Evolutionary conservation across 1,284 basidiomycete genomes (phyloP), one percentile per base, ranked within the genome.

Genomic region (Ceratobasidium sp.): DNA sequence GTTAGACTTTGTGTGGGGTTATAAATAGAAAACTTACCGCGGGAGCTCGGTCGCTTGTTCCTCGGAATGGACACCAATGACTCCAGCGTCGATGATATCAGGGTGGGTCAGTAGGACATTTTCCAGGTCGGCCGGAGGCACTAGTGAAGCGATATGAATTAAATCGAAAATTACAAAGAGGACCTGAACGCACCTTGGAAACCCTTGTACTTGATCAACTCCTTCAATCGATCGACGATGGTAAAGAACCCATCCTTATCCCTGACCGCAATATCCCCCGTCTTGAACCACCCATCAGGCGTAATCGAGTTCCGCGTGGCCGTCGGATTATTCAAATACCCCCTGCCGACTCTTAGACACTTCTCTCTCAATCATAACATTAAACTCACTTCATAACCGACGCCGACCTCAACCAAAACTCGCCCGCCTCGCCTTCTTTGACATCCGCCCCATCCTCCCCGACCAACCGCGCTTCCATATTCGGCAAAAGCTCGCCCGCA

Each of bases 71-170:
- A 95, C 85, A 1, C 93, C 92, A 73, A 95, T 91, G 3, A 96
- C 93, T 7, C 90, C 94, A 0, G 88, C 87, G 81, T 96, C 94
- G 2, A 89, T 90, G 33, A 94, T 86, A 1, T 92, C 88, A 0
- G 92, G 90, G 81, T 96, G 93, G 4, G 88, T 88, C 18, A 96
- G 84, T 0, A 96, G 88, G 0, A 95, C 83, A 52, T 89, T 88
- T 82, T 96, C 94, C 1, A 96, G 87, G 81, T 96, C 94, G 0
- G 95, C 94, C 0, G 94, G 94, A 0, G 95, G 90, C 18, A 96
- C 95, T 93, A 71, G 54, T 23, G 66, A 50, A 50, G 38, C n/a
- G n/a, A 62, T n/a, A n/a, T 14, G 6, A 10, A 30, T 30, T 50
- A 1, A 73, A 50, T 16, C 18, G 18, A 12, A 33, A 5, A 16